Percentiles rank a stretch among this genome's conserved stretches.
These are phyloP conservation scores for Uncinocarpus reesii DNA, from an alignment of 2,329 filamentous ascomycete species.

Conservation along the genomic window DNA sequence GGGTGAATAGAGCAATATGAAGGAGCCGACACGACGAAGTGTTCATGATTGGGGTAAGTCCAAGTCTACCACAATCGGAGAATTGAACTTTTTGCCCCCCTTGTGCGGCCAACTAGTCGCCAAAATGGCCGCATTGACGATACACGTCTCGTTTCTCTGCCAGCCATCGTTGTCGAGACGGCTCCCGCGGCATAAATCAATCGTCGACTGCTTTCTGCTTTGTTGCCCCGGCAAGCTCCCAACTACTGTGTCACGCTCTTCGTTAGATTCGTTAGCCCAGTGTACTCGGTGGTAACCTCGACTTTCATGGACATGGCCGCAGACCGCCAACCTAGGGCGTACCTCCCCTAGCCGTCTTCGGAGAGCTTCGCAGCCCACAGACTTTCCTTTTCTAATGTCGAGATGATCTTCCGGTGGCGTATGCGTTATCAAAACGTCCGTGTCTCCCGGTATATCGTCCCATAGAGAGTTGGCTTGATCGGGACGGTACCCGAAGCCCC, in stretches of 20 bases:
- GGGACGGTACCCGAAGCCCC: conserved; percentile 47
- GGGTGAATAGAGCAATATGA: too few relatives aligned
- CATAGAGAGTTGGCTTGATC: conserved; percentile 34
- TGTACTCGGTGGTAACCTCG: conserved; percentile 44
- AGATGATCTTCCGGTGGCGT: conserved; percentile 42
- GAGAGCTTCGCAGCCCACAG: conserved; percentile 43
- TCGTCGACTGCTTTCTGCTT: conserved; percentile 45
- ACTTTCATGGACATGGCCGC: conserved; percentile 51
- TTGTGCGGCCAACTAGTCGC: conserved; percentile 55
- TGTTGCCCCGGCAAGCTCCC: conserved; percentile 33
- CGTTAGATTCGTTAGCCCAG: conserved; percentile 30
- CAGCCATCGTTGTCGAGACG: conserved; percentile 28
- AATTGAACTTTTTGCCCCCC: conserved; percentile 56
- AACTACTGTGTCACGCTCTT: conserved; percentile 16
- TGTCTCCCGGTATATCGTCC: conserved; percentile 41
- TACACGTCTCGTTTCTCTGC: conserved; percentile 56
- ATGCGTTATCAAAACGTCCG: conserved; percentile 48
- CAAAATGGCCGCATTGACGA: conserved; percentile 71
- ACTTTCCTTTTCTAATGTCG: conserved; percentile 21
- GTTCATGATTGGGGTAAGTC: conserved; percentile 47
- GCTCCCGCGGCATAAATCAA: conserved; percentile 41
- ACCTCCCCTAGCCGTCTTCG: conserved; percentile 37
- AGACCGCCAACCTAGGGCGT: conserved; percentile 44
- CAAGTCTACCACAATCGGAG: conserved; percentile 74
- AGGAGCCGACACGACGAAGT: too few relatives aligned